phyloP scores from a whole-genome alignment of 2,329 filamentous ascomycete genomes.

The Cercospora sesami region DNA sequence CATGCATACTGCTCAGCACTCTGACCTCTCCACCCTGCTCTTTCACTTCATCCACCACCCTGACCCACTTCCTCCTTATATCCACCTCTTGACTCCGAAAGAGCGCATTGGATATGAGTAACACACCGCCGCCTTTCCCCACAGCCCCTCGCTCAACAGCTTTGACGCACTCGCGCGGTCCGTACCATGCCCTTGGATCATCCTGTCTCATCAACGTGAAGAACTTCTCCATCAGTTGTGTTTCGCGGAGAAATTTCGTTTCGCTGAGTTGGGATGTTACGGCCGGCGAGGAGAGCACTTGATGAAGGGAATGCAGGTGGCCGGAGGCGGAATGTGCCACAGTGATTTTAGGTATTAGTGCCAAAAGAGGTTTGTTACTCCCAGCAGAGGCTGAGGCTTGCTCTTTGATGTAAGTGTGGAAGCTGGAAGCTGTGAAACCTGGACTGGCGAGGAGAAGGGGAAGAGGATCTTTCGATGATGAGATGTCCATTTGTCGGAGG shows the following conservation, averaged over 20 bases:
- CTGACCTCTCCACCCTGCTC: constrained; percentile 80
- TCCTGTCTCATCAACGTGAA: constrained; percentile 75
- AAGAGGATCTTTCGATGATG: constrained; percentile 51
- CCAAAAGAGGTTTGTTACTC: constrained; percentile 66
- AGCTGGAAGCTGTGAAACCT: constrained; percentile 79
- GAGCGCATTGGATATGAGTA: constrained; percentile 83
- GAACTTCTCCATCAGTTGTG: constrained; percentile 80
- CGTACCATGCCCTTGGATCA: constrained; percentile 89
- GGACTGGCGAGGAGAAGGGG: constrained; percentile 85
- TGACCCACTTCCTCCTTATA: constrained; percentile 76
- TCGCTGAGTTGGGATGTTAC: constrained; percentile 76
- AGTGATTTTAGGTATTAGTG: constrained; percentile 62
- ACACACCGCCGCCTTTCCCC: constrained; percentile 76
- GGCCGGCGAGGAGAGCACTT: constrained; percentile 79
- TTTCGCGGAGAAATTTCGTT: constrained; percentile 85
- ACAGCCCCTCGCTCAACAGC: constrained; percentile 87
- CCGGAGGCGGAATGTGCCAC: constrained; percentile 84
- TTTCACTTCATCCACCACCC: constrained; percentile 82
- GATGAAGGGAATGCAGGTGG: constrained; percentile 81
- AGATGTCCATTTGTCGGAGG: constrained; percentile 73
- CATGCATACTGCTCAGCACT: constrained; percentile 89
- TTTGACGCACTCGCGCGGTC: constrained; percentile 74
- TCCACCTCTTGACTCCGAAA: constrained; percentile 81
- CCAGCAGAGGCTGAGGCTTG: constrained; percentile 61
- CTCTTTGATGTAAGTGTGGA: constrained; percentile 70